Conservation (phyloP, 495 filamentous ascomycete genomes). For the Pseudomonodictys pantanalensis region DNA sequence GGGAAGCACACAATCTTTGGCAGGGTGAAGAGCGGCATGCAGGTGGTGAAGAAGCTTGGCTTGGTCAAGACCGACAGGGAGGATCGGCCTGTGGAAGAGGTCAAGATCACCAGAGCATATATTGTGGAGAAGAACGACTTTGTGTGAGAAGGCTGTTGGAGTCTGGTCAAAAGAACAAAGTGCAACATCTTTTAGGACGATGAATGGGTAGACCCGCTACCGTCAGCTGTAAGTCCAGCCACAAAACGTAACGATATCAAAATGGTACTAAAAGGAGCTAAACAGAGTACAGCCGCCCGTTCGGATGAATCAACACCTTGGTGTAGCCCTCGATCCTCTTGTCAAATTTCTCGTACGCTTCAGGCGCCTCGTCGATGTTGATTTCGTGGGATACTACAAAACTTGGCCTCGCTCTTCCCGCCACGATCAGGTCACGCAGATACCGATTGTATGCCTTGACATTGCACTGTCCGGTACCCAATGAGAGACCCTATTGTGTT, state of each 20-base stretch:
- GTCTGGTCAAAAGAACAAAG: neutral
- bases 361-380: slow-evolving; percentile 53
- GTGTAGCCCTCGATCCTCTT: slow-evolving; percentile 58
- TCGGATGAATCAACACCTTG: slow-evolving; percentile 41
- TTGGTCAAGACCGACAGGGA: slow-evolving; percentile 78
- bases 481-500: slow-evolving; percentile 43
- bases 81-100: slow-evolving; percentile 77
- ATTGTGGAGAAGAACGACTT: slow-evolving; percentile 55
- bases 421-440: slow-evolving; percentile 57
- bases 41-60: slow-evolving; percentile 83
- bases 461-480: slow-evolving; percentile 59
- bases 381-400: slow-evolving; percentile 60
- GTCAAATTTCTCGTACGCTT: slow-evolving; percentile 69
- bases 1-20: slow-evolving; percentile 98
- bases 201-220: no score
- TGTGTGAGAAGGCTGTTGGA: neutral
- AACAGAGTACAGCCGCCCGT: slow-evolving; percentile 30
- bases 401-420: slow-evolving; percentile 54
- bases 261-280: neutral
- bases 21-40: slow-evolving; percentile 79
- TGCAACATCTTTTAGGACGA: no score
- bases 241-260: neutral
- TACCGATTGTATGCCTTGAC: slow-evolving; percentile 60
- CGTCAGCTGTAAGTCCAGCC: neutral
- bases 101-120: slow-evolving; percentile 73